Evolutionary conservation across 2,329 filamentous ascomycete genomes (phyloP).

Genomic region (Scytalidium lignicola): DNA sequence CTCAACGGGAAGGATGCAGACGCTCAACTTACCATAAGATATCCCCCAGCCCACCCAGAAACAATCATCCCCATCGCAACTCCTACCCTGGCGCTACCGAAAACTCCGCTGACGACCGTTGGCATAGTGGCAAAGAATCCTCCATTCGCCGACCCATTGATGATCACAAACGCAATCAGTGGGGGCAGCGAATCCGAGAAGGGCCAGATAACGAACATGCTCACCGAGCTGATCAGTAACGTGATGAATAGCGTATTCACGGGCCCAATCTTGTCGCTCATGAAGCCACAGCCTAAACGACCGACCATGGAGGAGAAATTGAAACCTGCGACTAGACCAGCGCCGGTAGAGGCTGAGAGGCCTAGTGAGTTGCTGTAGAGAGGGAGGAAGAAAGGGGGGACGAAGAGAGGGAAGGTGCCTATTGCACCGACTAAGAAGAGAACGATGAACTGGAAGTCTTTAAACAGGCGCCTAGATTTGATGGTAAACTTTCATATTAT

Average conservation of each 20-base stretch:
- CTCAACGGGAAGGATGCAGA: neutral
- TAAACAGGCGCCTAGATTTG: slow-evolving; percentile 43
- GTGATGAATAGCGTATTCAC: slow-evolving; percentile 50
- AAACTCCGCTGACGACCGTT: slow-evolving; percentile 55
- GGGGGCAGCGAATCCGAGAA: slow-evolving; percentile 49
- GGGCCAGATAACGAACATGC: slow-evolving; percentile 58
- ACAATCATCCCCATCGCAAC: slow-evolving; percentile 59
- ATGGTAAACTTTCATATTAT: slow-evolving; percentile 2
- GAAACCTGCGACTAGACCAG: slow-evolving; percentile 55
- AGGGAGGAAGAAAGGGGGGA: slow-evolving; percentile 57
- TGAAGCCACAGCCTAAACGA: slow-evolving; percentile 47
- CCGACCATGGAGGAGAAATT: slow-evolving; percentile 56
- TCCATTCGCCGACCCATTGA: slow-evolving; percentile 57
- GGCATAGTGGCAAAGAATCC: slow-evolving; percentile 61
- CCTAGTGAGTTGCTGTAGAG: slow-evolving; percentile 51
- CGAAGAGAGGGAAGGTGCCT: slow-evolving; percentile 55
- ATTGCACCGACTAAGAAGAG: slow-evolving; percentile 51
- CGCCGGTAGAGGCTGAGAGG: slow-evolving; percentile 46
- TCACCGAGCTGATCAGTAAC: slow-evolving; percentile 47
- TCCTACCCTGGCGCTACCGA: slow-evolving; percentile 48
- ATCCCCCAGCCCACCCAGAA: slow-evolving; percentile 55
- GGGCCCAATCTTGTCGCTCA: slow-evolving; percentile 49
- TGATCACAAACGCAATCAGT: slow-evolving; percentile 49
- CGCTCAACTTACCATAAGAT: slow-evolving; percentile 51
- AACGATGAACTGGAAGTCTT: slow-evolving; percentile 43